Base-by-base conservation (phyloP, 768 basidiomycete species). In the Naganishia vaughanmartiniae region DNA sequence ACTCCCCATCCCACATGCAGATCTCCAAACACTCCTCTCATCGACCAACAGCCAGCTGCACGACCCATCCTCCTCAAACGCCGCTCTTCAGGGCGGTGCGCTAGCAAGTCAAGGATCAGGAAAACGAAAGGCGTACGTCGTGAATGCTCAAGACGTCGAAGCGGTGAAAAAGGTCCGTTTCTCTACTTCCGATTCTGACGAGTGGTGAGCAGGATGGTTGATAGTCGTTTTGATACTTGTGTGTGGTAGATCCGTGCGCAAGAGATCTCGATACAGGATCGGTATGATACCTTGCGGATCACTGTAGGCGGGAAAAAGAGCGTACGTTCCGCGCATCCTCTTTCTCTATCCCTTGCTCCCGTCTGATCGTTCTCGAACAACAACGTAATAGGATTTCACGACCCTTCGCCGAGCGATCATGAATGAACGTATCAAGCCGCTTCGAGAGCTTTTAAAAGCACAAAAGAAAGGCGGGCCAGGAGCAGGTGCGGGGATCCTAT, bases 91-190 rank as follows among this genome's bases (percentile, higher is more conserved):
- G 2, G 42, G 10, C 68, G 76, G 77, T 31, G 78, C 76, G n/a
- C 73, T 74, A 11, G 78, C 77, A 4, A 83, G 82, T 0, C 46
- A 76, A 6, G 76, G 78, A 1, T 80, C 84, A 11, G 85, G 87
- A 11, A 74, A 84, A 24, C 95, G 94, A 81, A 84, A 90, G 66
- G 86, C 88, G 34, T 94, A 95, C 76, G 87, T 90, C 17, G 84
- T 90, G 0, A 90, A 97, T 79, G 74, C 85, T 0, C 86, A 86
- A 28, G 95, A 97, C 78, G 81, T 87, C 2, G 93, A 93, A 60
- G 85, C 89, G 26, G 93, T 95, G 70, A 96, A 94, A 83, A 89
- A 87, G 60, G 60, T 63, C 26, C 24, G 57, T 31, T n/a, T 26
- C 24, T 2, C 15, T 11, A 6, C 42, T 24, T 17, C 11, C 39